These are phyloP conservation scores for Phyllosticta citriasiana DNA, from an alignment of 2,329 filamentous ascomycete species.

Conservation along the genomic window DNA sequence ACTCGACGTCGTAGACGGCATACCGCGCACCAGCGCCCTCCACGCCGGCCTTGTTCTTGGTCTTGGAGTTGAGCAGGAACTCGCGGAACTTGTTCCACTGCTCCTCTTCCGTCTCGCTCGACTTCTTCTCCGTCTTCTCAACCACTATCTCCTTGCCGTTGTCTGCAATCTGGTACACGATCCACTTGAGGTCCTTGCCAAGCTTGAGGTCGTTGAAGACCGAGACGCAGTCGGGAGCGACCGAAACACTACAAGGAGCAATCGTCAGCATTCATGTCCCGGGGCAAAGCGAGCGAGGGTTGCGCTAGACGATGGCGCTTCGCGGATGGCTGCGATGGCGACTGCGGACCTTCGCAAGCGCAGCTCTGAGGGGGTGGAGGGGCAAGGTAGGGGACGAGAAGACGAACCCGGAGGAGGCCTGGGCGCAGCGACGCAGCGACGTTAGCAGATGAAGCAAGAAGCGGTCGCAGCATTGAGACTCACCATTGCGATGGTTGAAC, in stretches of 20 bases:
- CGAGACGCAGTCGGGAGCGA: constrained; percentile 58
- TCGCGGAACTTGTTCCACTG: constrained; percentile 65
- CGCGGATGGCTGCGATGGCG: constrained; percentile 10
- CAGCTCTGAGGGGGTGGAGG: constrained; percentile 13
- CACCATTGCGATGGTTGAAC: constrained; percentile 8
- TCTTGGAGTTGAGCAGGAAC: constrained; percentile 63
- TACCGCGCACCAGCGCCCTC: constrained; percentile 60
- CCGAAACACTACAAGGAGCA: constrained; percentile 49
- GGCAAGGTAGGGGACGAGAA: constrained; percentile 10
- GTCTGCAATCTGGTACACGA: constrained; percentile 81
- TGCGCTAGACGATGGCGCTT: not conserved
- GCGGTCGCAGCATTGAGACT: not conserved
- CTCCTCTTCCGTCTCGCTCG: not conserved
- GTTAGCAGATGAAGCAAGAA: not conserved
- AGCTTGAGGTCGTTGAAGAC: constrained; percentile 72
- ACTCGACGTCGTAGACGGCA: constrained; percentile 78
- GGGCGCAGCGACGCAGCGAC: not conserved
- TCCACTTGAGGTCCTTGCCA: constrained; percentile 66
- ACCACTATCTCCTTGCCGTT: constrained; percentile 74
- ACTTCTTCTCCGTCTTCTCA: constrained; percentile 54
- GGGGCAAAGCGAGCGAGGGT: constrained; percentile 7
- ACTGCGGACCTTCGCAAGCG: constrained; percentile 13
- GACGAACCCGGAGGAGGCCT: constrained; percentile 38
- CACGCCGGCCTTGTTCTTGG: constrained; percentile 56
- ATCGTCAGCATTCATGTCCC: not conserved